Conservation (phyloP, 352 stramenopile species). For the Pythium inflatum region DNA sequence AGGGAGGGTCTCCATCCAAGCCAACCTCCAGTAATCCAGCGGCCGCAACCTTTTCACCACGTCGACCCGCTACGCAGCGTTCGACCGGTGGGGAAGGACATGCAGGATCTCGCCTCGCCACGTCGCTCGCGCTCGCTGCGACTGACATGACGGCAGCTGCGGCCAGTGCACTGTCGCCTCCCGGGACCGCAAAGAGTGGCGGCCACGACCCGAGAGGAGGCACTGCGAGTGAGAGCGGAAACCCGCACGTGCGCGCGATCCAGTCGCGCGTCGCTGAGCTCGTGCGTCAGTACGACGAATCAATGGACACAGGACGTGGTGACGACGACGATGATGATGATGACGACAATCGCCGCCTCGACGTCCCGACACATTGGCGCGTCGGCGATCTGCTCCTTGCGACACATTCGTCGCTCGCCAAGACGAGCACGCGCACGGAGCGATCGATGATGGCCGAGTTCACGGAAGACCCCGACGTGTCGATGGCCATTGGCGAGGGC, state of each 20-base stretch:
- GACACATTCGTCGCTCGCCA: constrained; percentile 63
- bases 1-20: constrained; percentile 15
- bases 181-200: background rate
- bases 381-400: constrained; percentile 68
- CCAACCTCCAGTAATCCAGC: constrained; percentile 16
- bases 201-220: background rate
- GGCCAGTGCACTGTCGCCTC: background rate
- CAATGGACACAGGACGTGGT: constrained; percentile 20
- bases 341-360: constrained; percentile 20
- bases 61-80: constrained; percentile 4
- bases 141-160: constrained; percentile 5
- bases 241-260: constrained; percentile 66
- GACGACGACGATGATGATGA: constrained; percentile 42
- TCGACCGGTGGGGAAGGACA: background rate
- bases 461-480: constrained; percentile 51
- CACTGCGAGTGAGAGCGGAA: constrained; percentile 20
- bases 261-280: constrained; percentile 72
- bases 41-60: constrained; percentile 21
- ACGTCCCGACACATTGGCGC: constrained; percentile 48
- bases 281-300: constrained; percentile 67
- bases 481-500: constrained; percentile 42
- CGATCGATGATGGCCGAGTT: constrained; percentile 62
- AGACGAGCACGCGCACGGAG: constrained; percentile 58
- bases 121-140: constrained; percentile 20
- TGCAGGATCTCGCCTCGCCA: constrained; percentile 23